phyloP scores from a whole-genome alignment of 1,284 basidiomycete genomes.

The Golubevia pallescens region DNA sequence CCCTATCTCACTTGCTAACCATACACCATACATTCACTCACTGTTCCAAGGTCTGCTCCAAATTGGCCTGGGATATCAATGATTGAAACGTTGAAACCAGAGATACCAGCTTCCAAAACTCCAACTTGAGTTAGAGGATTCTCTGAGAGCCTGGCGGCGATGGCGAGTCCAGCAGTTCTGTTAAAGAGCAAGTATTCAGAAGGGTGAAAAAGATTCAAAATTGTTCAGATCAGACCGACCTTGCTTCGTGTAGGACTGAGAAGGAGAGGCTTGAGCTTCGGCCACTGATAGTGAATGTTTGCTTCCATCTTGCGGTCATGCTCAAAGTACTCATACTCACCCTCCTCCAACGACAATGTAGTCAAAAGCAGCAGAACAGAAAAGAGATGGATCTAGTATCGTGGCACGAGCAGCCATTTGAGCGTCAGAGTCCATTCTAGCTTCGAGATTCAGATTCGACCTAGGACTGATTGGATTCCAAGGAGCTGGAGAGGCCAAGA shows the following conservation, averaged over 20 bases:
- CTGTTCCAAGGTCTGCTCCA: constrained; percentile 32
- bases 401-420: neutral
- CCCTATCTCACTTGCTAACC: neutral
- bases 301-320: no score
- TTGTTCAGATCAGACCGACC: no score
- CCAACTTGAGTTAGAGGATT: constrained; percentile 34
- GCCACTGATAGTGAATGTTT: no score
- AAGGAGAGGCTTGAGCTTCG: no score
- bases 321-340: neutral
- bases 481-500: neutral
- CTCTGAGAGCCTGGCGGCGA: constrained; percentile 44
- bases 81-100: constrained; percentile 31
- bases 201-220: no score
- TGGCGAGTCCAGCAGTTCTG: constrained; percentile 38
- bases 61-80: constrained; percentile 47
- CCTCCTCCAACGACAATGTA: constrained; percentile 49
- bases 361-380: constrained; percentile 13
- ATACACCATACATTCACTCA: neutral
- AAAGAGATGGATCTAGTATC: neutral
- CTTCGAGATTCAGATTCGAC: neutral
- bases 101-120: constrained; percentile 41
- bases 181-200: no score
- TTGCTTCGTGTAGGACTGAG: no score
- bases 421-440: neutral
- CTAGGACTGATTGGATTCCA: neutral